Percentiles rank a stretch among this genome's conserved stretches.
These are phyloP conservation scores for Calycina herbarum DNA, from an alignment of 2,329 filamentous ascomycete species.

Conservation along the genomic window DNA sequence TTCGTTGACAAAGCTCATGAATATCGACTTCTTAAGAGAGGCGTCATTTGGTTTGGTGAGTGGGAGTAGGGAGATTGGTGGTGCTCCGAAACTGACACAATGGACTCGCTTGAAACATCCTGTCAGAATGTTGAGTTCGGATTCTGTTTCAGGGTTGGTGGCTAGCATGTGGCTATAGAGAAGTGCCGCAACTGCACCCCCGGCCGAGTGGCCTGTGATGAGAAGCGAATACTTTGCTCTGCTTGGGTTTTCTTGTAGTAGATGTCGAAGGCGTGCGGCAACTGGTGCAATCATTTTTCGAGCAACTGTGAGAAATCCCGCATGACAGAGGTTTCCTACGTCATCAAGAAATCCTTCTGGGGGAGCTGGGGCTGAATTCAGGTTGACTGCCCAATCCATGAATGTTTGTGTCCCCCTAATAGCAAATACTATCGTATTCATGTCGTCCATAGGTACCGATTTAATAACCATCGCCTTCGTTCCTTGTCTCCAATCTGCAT, in stretches of 20 bases:
- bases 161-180: slow-evolving; percentile 81
- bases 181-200: slow-evolving; percentile 78
- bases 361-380: slow-evolving; percentile 65
- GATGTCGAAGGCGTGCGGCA: slow-evolving; percentile 64
- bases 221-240: slow-evolving; percentile 69
- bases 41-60: slow-evolving; percentile 56
- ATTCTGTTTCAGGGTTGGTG: slow-evolving; percentile 52
- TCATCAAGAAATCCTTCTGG: slow-evolving; percentile 77
- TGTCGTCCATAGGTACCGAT: slow-evolving; percentile 73
- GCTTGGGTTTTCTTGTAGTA: slow-evolving; percentile 70
- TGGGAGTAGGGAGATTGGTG: slow-evolving; percentile 72
- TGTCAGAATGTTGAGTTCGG: slow-evolving; percentile 69
- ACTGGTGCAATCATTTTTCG: slow-evolving; percentile 73
- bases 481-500: slow-evolving; percentile 70
- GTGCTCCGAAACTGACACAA: slow-evolving; percentile 83
- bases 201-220: slow-evolving; percentile 84
- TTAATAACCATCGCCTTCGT: slow-evolving; percentile 86
- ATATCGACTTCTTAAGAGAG: slow-evolving; percentile 64
- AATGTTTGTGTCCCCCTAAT: slow-evolving; percentile 79
- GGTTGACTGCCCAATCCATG: slow-evolving; percentile 84
- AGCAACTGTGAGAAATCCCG: slow-evolving; percentile 76
- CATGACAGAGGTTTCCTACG: slow-evolving; percentile 72
- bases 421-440: slow-evolving; percentile 78
- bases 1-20: slow-evolving; percentile 81
- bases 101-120: slow-evolving; percentile 76